phyloP scores from a whole-genome alignment of 768 basidiomycete species.

The Leccinum subgranulosum region DNA sequence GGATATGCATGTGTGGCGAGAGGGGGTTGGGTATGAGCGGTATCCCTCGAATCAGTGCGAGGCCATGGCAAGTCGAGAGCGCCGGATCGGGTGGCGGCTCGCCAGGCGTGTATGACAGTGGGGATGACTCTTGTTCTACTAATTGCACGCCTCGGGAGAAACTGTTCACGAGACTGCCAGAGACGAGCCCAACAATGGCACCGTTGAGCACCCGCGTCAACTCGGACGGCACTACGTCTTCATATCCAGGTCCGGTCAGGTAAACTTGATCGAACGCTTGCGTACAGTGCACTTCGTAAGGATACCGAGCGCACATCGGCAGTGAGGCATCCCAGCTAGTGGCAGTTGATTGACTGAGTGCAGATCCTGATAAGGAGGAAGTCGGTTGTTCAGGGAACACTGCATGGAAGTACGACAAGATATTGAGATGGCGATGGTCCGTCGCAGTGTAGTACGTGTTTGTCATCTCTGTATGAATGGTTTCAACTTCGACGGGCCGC shows the following conservation, averaged over 20 bases:
- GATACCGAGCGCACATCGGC: slow-evolving; percentile 65
- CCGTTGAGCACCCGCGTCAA: slow-evolving; percentile 73
- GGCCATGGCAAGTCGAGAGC: slow-evolving; percentile 64
- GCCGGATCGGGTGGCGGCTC: slow-evolving; percentile 52
- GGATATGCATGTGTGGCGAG: slow-evolving; percentile 54
- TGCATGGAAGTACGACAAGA: slow-evolving; percentile 78
- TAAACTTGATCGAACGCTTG: slow-evolving; percentile 61
- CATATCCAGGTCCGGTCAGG: slow-evolving; percentile 69
- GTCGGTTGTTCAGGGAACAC: slow-evolving; percentile 32
- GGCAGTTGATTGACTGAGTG: slow-evolving; percentile 37
- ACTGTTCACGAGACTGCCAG: slow-evolving; percentile 2
- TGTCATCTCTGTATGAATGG: slow-evolving; percentile 38
- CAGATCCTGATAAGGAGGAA: slow-evolving; percentile 13
- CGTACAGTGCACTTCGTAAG: slow-evolving; percentile 66
- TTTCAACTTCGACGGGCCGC: slow-evolving; percentile 31
- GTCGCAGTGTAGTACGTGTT: slow-evolving; percentile 37
- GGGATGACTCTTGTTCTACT: not conserved
- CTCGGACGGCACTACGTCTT: slow-evolving; percentile 75
- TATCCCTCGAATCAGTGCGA: slow-evolving; percentile 68
- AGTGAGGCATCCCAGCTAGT: slow-evolving; percentile 60
- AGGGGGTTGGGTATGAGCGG: slow-evolving; percentile 27
- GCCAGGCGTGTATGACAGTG: slow-evolving; percentile 59
- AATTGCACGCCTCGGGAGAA: not conserved
- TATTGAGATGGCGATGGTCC: slow-evolving; percentile 68
- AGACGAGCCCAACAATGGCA: slow-evolving; percentile 73